These are phyloP conservation scores for Suillus lakei DNA, from an alignment of 768 basidiomycete genomes.

Conservation along the genomic window DNA sequence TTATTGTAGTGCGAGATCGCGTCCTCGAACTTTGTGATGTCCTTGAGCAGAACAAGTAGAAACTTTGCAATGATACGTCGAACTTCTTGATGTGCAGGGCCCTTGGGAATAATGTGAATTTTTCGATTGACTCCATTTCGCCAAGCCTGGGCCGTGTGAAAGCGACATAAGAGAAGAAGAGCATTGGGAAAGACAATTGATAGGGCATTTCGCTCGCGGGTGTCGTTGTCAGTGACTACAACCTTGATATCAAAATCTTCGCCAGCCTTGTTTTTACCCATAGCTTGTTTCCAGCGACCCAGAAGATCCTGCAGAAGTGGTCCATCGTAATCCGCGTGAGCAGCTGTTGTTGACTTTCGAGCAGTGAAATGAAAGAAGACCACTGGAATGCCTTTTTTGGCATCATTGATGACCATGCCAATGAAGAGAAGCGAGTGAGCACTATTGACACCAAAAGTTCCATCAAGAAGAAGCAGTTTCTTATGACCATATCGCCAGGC, in stretches of 20 bases:
- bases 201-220: constrained; percentile 37
- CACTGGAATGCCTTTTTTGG: constrained; percentile 35
- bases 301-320: constrained; percentile 27
- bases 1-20: not conserved
- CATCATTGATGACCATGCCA: constrained; percentile 37
- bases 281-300: constrained; percentile 22
- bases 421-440: constrained; percentile 32
- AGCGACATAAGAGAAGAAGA: constrained; percentile 40
- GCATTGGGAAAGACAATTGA: constrained; percentile 32
- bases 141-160: constrained; percentile 45
- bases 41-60: not conserved
- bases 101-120: no score
- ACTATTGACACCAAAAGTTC: constrained; percentile 30
- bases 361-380: constrained; percentile 40
- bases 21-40: not conserved
- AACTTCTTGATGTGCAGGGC: no score
- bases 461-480: constrained; percentile 26
- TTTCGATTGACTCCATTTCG: constrained; percentile 23
- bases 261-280: constrained; percentile 12
- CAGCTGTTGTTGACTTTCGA: constrained; percentile 27
- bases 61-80: no score
- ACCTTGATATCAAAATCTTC: constrained; percentile 25
- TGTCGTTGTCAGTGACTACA: constrained; percentile 37
- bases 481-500: constrained; percentile 33
- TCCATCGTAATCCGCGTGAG: constrained; percentile 33